phyloP scores from a whole-genome alignment of 23 red algal species.

The Agarophyton chilense region DNA sequence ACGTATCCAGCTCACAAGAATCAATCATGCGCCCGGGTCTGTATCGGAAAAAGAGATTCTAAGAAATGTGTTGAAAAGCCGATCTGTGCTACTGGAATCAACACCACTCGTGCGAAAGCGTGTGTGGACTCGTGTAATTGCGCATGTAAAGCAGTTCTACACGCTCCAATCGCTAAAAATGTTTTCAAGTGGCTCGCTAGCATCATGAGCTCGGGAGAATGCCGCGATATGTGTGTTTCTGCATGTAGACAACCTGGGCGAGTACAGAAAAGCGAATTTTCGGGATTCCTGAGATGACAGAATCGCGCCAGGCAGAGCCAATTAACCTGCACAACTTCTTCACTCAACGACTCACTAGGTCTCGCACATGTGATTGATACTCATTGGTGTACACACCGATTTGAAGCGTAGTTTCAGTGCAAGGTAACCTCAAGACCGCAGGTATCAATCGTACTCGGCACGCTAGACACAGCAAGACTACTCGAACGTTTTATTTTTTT shows the following conservation, averaged over 20 bases:
- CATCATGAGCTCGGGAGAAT: neutral
- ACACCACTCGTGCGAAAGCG: conserved; percentile 18
- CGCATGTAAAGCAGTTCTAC: neutral
- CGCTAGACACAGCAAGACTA: too few species aligned
- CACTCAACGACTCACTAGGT: too few species aligned
- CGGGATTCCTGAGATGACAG: neutral
- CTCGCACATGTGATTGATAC: too few species aligned
- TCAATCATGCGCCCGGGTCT: conserved; percentile 7
- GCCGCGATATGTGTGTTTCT: conserved; percentile 9
- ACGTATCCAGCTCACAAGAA: conserved; percentile 5
- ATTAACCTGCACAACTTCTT: too few species aligned
- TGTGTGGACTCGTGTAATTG: conserved; percentile 22
- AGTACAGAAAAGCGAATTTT: conserved; percentile 17
- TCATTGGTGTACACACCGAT: too few species aligned
- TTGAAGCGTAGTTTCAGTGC: too few species aligned
- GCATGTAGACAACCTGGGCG: conserved; percentile 12
- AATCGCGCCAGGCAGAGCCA: too few species aligned
- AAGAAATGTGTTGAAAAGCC: neutral
- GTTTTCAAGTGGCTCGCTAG: neutral
- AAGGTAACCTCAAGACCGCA: too few species aligned
- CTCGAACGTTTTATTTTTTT: neutral
- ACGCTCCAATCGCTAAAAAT: neutral
- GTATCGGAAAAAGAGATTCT: neutral
- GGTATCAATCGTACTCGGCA: too few species aligned
- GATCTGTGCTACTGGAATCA: conserved; percentile 1